A percentile compares a stretch with the other conserved stretches of the same genome.
Evolutionary conservation across 805 yeast species (phyloP).

Genomic region (Isabelozyma heimii): DNA sequence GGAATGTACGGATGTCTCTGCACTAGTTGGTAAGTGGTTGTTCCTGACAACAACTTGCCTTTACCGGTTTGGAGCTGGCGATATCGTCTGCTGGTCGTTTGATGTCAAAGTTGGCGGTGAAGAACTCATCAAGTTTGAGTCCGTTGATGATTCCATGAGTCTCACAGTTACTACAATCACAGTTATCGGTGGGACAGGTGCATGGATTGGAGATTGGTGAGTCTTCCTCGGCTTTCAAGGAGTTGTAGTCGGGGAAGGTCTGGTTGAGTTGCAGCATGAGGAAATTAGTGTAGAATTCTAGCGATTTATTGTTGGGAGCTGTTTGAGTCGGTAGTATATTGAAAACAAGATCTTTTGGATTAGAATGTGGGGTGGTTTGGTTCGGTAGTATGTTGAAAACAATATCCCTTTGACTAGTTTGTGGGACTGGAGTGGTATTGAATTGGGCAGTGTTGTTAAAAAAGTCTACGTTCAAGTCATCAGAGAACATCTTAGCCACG

Average conservation of each 20-base stretch:
- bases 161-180: slow-evolving; percentile 43
- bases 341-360: neutral
- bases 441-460: slow-evolving; percentile 9
- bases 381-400: neutral
- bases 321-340: neutral
- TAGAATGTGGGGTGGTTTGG: slow-evolving; percentile 1
- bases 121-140: slow-evolving; percentile 36
- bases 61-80: neutral
- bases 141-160: slow-evolving; percentile 46
- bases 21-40: neutral
- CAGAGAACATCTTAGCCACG: slow-evolving; percentile 2
- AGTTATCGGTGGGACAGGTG: slow-evolving; percentile 23
- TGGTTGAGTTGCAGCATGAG: neutral
- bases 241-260: neutral
- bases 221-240: neutral
- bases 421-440: neutral
- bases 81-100: neutral
- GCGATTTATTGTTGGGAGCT: neutral
- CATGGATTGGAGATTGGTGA: slow-evolving; percentile 11
- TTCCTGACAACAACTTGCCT: neutral
- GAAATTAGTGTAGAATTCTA: neutral
- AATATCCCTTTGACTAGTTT: neutral
- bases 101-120: slow-evolving; percentile 6
- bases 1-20: neutral
- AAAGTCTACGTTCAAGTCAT: slow-evolving; percentile 5